Percentiles rank a stretch among this genome's conserved stretches.
phyloP scores from a whole-genome alignment of 139 green algal genomes.

The Ettlia oleoabundans region DNA sequence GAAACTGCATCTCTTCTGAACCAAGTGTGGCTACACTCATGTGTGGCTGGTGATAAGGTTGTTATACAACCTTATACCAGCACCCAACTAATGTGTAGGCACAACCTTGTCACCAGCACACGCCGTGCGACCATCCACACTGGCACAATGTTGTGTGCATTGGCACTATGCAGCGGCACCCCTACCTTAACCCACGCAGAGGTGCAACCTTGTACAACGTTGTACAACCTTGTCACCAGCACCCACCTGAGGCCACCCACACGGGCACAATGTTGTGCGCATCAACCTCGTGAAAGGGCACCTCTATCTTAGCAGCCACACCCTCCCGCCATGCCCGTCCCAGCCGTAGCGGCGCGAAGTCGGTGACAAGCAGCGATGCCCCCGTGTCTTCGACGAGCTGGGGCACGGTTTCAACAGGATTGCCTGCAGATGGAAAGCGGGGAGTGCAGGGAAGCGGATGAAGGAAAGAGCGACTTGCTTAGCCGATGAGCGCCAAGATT shows the following conservation, averaged over 20 bases:
- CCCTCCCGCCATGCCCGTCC: conserved; percentile 74
- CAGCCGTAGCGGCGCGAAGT: conserved; percentile 86
- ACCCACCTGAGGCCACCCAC: conserved; percentile 74
- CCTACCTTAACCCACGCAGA: conserved; percentile 1
- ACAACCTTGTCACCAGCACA: neutral
- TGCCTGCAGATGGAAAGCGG: conserved; percentile 30
- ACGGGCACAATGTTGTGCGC: conserved; percentile 96
- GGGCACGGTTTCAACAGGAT: conserved; percentile 80
- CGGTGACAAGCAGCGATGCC: conserved; percentile 87
- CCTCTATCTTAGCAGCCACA: conserved; percentile 15
- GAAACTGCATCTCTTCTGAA: too few relatives aligned
- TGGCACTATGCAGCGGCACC: conserved; percentile 86
- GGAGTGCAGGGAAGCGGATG: conserved; percentile 13
- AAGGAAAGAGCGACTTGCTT: too few relatives aligned
- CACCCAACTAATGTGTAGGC: too few relatives aligned
- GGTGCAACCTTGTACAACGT: neutral
- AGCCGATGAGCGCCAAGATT: too few relatives aligned
- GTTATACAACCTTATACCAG: neutral
- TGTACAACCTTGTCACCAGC: neutral
- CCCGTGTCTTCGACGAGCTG: conserved; percentile 63
- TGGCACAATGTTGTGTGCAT: conserved; percentile 97
- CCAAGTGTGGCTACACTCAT: too few relatives aligned
- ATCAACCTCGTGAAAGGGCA: conserved; percentile 91
- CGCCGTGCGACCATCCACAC: conserved; percentile 79
- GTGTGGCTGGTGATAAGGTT: too few relatives aligned